These are phyloP conservation scores for Yarrowia porcina DNA, from an alignment of 805 yeast species.

Conservation along the genomic window DNA sequence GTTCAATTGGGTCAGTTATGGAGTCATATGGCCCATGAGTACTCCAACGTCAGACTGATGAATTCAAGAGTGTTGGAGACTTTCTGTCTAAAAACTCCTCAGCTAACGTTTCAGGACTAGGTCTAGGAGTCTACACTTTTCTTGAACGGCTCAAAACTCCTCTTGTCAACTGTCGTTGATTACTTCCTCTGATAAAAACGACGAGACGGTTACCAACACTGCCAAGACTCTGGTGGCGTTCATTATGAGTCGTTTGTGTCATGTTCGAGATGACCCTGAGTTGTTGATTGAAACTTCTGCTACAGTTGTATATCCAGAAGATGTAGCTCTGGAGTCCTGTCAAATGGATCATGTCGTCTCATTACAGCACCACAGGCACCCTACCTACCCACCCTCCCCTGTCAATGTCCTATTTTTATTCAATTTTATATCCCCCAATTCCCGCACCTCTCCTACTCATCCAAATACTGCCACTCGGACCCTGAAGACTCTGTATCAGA, in stretches of 20 bases:
- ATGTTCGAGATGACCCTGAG: constrained; percentile 77
- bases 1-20: constrained; percentile 39
- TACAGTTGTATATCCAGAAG: constrained; percentile 47
- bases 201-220: constrained; percentile 44
- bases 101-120: not conserved
- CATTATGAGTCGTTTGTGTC: constrained; percentile 54
- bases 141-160: not conserved
- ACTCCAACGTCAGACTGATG: constrained; percentile 55
- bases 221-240: constrained; percentile 64
- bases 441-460: too few relatives aligned
- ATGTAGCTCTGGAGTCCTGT: constrained; percentile 46
- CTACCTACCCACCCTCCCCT: too few relatives aligned
- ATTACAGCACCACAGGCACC: too few relatives aligned
- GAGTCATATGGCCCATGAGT: constrained; percentile 56
- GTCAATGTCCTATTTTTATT: too few relatives aligned
- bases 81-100: not conserved
- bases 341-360: too few relatives aligned
- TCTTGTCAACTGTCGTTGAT: not conserved
- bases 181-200: not conserved
- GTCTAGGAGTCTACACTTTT: not conserved
- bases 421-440: too few relatives aligned
- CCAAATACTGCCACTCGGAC: too few relatives aligned
- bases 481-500: too few relatives aligned
- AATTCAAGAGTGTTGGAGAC: not conserved
- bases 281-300: constrained; percentile 45